Percentiles rank a stretch among this genome's conserved stretches.
phyloP scores from a whole-genome alignment of 352 stramenopile species.

The Pythium brassicae region DNA sequence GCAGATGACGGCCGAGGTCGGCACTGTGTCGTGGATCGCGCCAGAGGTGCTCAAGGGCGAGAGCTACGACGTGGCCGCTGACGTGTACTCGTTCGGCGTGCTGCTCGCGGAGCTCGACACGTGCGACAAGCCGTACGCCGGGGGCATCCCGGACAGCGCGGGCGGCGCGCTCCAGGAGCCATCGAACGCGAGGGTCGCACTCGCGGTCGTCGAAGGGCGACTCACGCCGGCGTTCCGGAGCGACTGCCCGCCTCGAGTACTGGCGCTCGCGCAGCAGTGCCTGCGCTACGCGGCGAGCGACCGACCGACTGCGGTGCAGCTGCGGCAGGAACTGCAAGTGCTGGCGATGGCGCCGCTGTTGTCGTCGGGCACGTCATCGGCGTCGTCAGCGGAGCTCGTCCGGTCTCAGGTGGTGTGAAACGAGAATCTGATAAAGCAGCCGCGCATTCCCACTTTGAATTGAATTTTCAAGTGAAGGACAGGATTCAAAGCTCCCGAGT shows the following conservation, averaged over 20 bases:
- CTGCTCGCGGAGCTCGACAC: slow-evolving; percentile 49
- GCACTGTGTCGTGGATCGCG: slow-evolving; percentile 51
- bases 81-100: slow-evolving; percentile 60
- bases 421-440: background rate
- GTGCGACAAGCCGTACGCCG: slow-evolving; percentile 35
- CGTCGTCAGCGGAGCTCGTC: background rate
- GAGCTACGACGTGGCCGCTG: slow-evolving; percentile 37
- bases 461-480: background rate
- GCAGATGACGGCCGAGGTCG: slow-evolving; percentile 44
- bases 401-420: slow-evolving; percentile 4
- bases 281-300: slow-evolving; percentile 7
- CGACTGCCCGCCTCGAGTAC: slow-evolving; percentile 28
- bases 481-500: background rate
- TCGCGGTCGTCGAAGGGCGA: slow-evolving; percentile 37
- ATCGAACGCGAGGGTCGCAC: slow-evolving; percentile 36
- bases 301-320: slow-evolving; percentile 4
- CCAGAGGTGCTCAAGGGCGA: slow-evolving; percentile 47
- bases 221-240: slow-evolving; percentile 30
- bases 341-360: background rate
- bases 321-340: slow-evolving; percentile 10
- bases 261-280: slow-evolving; percentile 21
- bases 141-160: slow-evolving; percentile 14
- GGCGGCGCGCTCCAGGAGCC: slow-evolving; percentile 10
- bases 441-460: background rate
- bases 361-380: background rate